phyloP scores from a whole-genome alignment of 2,329 filamentous ascomycete species.

The Purpureocillium lavendulum region DNA sequence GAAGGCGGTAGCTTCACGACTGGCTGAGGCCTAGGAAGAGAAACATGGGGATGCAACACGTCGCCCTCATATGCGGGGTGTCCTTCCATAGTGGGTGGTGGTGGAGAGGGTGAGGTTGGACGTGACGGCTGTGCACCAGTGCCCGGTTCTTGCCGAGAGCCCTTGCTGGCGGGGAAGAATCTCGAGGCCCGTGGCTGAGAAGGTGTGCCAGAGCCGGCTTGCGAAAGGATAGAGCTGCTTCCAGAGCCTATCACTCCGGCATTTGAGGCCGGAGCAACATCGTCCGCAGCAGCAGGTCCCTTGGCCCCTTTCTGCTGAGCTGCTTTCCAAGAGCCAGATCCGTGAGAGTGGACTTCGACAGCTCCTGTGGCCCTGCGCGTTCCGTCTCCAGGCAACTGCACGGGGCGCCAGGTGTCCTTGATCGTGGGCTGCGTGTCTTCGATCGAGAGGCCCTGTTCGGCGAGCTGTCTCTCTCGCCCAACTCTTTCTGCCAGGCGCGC shows the following conservation, averaged over 20 bases:
- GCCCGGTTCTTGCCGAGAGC: slow-evolving; percentile 33
- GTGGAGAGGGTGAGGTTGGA: slow-evolving; percentile 56
- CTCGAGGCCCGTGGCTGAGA: slow-evolving; percentile 45
- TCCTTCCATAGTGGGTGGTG: slow-evolving; percentile 60
- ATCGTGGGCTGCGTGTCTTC: slow-evolving; percentile 38
- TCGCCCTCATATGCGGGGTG: slow-evolving; percentile 69
- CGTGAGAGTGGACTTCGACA: slow-evolving; percentile 19
- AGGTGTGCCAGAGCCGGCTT: slow-evolving; percentile 20
- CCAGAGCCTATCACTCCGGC: slow-evolving; percentile 19
- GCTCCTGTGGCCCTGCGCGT: slow-evolving; percentile 18
- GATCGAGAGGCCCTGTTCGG: slow-evolving; percentile 33
- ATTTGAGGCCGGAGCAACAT: slow-evolving; percentile 11
- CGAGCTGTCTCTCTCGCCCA: slow-evolving; percentile 34
- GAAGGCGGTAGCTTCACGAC: slow-evolving; percentile 73
- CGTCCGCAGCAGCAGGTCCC: slow-evolving; percentile 11
- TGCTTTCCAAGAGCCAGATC: slow-evolving; percentile 19
- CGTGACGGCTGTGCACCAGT: slow-evolving; percentile 28
- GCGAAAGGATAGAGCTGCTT: slow-evolving; percentile 16
- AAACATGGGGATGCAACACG: slow-evolving; percentile 56
- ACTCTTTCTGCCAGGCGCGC: slow-evolving; percentile 28
- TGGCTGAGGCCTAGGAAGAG: slow-evolving; percentile 60
- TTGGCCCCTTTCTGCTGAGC: slow-evolving; percentile 17
- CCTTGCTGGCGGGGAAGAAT: slow-evolving; percentile 49
- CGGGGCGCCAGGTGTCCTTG: slow-evolving; percentile 46
- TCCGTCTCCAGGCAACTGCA: slow-evolving; percentile 27